Base-by-base conservation (phyloP, 192 early-diverging fungal genomes). In the Coemansia sp. region DNA sequence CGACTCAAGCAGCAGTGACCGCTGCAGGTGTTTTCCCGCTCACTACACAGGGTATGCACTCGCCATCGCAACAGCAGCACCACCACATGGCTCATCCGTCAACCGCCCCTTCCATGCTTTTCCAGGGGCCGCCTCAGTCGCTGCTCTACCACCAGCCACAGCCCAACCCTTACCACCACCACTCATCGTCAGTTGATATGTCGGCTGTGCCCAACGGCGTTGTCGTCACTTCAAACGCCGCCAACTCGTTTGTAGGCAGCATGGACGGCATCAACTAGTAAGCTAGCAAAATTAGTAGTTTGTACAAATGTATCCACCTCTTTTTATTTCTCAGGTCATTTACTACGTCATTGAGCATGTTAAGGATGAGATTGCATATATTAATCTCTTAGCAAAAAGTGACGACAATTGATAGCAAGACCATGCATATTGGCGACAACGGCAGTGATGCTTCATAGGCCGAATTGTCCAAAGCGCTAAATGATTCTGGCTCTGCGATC, bases 171-270 rank as follows among this genome's bases (percentile, higher is more conserved):
- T 53, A 70, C 36, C 23, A 50, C 5, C 51, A 57, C n/a, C 36
- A 60, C n/a, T 14, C 64, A 12, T 58, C 69, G 11, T 68, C 75
- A 3, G 66, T 68, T 6, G 74, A 71, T 41, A 23, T 70, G 68
- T 44, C 74, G 5, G 46, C 64, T n/a, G 27, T 58, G 36, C 21
- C 21, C 17, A 68, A 38, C 37, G 11, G 19, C 14, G 2, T 17
- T 21, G 59, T 10, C 36, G 36, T 19, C 21, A 39, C 59, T 8
- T 39, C 59, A 11, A 23, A 19, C 10, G 34, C 37, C 4, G 17
- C n/a, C 59, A 61, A 23, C 10, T 39, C 59, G 19, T 61, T 61
- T 61, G 19, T 23, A 9, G 36, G 34, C 58, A 60, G 38, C 37
- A 61, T 61, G 34, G 29, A 31, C n/a, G 21, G 59, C 36, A 15